A percentile compares a stretch with the other conserved stretches of the same genome.
Conservation (phyloP, 2,329 filamentous ascomycete genomes). For the Rhinocladiella similis region DNA sequence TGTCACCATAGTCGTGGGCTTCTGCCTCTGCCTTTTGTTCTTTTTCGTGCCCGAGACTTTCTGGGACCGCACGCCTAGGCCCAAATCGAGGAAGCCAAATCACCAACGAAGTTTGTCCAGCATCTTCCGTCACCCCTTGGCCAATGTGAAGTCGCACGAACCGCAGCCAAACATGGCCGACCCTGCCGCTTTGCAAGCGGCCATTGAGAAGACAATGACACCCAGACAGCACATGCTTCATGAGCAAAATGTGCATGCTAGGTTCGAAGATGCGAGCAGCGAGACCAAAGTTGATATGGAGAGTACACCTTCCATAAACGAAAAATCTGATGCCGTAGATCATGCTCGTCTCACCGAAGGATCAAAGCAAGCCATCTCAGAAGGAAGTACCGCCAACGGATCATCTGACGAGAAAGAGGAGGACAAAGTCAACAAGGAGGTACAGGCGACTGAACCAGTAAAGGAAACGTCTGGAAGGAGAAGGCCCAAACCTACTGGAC, state of each 20-base stretch:
- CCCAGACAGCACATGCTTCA: slow-evolving; percentile 20
- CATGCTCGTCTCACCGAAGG: neutral
- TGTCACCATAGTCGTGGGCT: slow-evolving; percentile 74
- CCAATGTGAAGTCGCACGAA: slow-evolving; percentile 12
- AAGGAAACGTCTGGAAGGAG: slow-evolving; percentile 20
- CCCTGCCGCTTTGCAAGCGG: slow-evolving; percentile 3
- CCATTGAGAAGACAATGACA: slow-evolving; percentile 18
- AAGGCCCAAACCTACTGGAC: slow-evolving; percentile 18
- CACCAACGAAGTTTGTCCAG: slow-evolving; percentile 30
- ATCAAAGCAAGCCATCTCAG: neutral
- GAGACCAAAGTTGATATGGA: slow-evolving; percentile 1
- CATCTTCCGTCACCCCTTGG: slow-evolving; percentile 17
- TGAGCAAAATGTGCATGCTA: slow-evolving; percentile 19
- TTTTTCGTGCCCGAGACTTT: slow-evolving; percentile 94
- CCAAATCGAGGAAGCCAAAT: slow-evolving; percentile 40
- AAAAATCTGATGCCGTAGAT: neutral
- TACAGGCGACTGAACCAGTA: neutral
- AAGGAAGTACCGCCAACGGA: neutral
- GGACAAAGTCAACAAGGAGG: neutral
- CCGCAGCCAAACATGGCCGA: neutral
- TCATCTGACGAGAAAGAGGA: neutral
- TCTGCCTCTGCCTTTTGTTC: slow-evolving; percentile 72
- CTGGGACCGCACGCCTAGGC: slow-evolving; percentile 79
- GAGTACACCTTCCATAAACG: neutral
- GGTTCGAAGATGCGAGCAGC: slow-evolving; percentile 14